Base-by-base conservation (phyloP, 345 rosid species). In the Eutrema japonicum region DNA sequence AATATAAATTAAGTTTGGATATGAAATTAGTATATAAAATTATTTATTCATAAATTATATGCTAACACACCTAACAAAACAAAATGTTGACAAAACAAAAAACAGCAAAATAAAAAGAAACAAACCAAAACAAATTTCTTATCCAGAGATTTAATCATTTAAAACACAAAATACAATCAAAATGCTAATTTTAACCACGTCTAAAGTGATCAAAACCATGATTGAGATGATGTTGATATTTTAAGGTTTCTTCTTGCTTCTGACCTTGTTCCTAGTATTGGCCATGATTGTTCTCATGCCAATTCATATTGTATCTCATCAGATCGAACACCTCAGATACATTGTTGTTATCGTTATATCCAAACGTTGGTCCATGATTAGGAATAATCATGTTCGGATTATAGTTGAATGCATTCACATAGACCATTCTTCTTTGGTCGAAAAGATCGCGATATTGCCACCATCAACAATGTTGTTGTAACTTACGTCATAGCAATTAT, bases 301-400 rank as follows among this genome's bases (percentile, higher is more conserved):
- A 18, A 18, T 26, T 26, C 50, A 41, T 29, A 27, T 8, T 63
- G 67, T 30, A 13, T 13, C 12, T 43, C 10, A 18, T 18, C 18
- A 26, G 51, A 62, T 16, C 9, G 2, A 29, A 13, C 26, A 32
- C 26, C 2, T 30, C 14, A 3, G 0, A 2, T 41, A 38, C 14
- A 13, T 36, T 65, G 11, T 22, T 66, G 8, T 9, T 51, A 14
- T 52, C 7, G 50, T 29, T 40, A 14, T 13, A 38, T 29, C 40
- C 61, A 11, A 40, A 3, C 72, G 55, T 16, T 11, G 42, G 41
- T 68, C 52, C 63, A 42, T 52, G 61, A 40, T 52, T 52, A 67
- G 51, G 29, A 40, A 9, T 1, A 7, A 3, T 3, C 40, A 38
- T 51, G 49, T 66, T 51, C 5, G 27, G 59, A 66, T 52, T 29